phyloP scores from a whole-genome alignment of 768 basidiomycete genomes.

The Lentinula sp. region DNA sequence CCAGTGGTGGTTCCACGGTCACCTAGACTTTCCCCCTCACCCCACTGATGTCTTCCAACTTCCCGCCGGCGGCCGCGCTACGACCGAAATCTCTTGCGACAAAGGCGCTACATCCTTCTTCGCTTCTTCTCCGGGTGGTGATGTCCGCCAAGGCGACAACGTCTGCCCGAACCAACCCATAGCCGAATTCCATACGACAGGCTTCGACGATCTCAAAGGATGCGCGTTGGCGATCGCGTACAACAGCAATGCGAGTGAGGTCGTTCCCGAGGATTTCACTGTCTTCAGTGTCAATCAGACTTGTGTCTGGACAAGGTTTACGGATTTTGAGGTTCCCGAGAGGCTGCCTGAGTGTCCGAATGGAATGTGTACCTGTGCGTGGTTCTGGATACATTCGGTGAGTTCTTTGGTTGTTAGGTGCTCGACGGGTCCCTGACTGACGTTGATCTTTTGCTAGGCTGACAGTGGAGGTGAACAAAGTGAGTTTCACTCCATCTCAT shows the following conservation, averaged over 20 bases:
- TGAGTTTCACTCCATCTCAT: conserved; percentile 19
- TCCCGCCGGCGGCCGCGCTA: conserved; percentile 33
- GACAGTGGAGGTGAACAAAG: conserved; percentile 61
- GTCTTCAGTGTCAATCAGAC: conserved; percentile 73
- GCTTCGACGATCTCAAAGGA: conserved; percentile 47
- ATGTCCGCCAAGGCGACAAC: conserved; percentile 32
- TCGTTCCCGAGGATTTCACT: conserved; percentile 64
- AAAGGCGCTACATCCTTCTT: conserved; percentile 45
- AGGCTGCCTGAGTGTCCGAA: conserved; percentile 64
- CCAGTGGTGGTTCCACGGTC: conserved; percentile 35
- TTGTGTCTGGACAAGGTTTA: conserved; percentile 68
- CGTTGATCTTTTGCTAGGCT: conserved; percentile 17
- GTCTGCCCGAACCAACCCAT: conserved; percentile 42
- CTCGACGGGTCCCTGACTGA: not conserved
- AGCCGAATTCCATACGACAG: conserved; percentile 49
- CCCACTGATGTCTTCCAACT: conserved; percentile 34
- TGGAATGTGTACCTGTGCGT: conserved; percentile 63
- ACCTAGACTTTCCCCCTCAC: conserved; percentile 36
- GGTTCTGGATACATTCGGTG: conserved; percentile 68
- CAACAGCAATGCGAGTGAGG: conserved; percentile 47
- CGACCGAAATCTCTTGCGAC: conserved; percentile 26
- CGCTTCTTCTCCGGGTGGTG: conserved; percentile 43
- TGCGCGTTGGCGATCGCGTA: conserved; percentile 77
- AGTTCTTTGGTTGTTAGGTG: conserved; percentile 8
- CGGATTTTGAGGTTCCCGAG: conserved; percentile 61